These are phyloP conservation scores for Sugiyamaella sp. DNA, from an alignment of 1,139 yeast species.

Conservation along the genomic window DNA sequence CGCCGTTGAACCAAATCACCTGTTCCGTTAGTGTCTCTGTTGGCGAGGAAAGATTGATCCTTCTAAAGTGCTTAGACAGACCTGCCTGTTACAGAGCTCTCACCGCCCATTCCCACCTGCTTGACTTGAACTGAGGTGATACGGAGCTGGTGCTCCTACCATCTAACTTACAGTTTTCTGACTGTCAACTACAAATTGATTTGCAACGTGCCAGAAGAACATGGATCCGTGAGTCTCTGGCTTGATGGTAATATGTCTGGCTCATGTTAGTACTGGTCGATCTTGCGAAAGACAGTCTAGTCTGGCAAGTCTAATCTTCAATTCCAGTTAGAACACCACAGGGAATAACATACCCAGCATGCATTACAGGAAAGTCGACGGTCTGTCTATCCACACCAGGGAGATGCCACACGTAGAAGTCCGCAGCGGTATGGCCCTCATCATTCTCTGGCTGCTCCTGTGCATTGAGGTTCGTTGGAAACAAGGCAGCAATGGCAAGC, in stretches of 20 bases:
- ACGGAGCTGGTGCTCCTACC: too few relatives aligned
- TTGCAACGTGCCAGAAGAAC: constrained; percentile 70
- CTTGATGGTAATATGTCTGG: constrained; percentile 60
- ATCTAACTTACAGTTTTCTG: constrained; percentile 38
- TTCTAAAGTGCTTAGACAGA: too few relatives aligned
- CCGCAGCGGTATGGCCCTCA: constrained; percentile 35
- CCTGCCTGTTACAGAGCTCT: constrained; percentile 4
- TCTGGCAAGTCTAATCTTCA: not conserved
- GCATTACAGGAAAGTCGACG: constrained; percentile 44
- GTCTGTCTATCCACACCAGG: constrained; percentile 41
- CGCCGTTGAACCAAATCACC: constrained; percentile 85
- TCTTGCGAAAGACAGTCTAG: too few relatives aligned
- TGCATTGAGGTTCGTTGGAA: not conserved
- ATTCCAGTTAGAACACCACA: constrained; percentile 2
- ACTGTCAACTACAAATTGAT: constrained; percentile 37
- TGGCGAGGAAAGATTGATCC: too few relatives aligned
- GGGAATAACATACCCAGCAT: constrained; percentile 42
- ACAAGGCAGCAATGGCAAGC: not conserved
- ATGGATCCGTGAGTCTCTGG: constrained; percentile 61
- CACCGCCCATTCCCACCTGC: constrained; percentile 22
- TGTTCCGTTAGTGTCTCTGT: too few relatives aligned
- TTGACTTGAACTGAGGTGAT: too few relatives aligned
- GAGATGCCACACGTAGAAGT: constrained; percentile 42
- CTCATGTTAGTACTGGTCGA: constrained; percentile 5
- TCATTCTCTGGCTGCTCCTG: constrained; percentile 13